Conservation (phyloP, 305 asterid species). For the Fraxinus albicans region DNA sequence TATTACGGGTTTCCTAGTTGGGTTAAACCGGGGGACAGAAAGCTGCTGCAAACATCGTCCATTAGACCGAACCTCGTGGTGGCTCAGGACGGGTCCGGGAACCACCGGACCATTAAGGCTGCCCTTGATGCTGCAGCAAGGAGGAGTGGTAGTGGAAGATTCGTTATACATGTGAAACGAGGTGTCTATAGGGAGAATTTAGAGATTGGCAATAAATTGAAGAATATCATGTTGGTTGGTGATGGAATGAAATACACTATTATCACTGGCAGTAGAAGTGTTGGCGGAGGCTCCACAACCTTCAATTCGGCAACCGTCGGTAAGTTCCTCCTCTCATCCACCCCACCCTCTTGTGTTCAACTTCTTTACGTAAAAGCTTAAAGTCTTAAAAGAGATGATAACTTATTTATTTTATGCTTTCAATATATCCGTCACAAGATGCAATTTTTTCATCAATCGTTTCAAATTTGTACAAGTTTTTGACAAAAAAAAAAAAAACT, state of each 20-base stretch:
- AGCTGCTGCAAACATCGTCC: conserved; percentile 45
- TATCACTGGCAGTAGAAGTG: conserved; percentile 81
- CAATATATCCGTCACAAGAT: background rate
- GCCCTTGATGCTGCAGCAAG: conserved; percentile 64
- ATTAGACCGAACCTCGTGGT: conserved; percentile 52
- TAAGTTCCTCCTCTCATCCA: conserved; percentile 29
- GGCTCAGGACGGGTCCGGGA: conserved; percentile 83
- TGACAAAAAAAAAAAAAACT: background rate
- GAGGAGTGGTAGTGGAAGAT: conserved; percentile 62
- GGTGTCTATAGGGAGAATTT: conserved; percentile 73
- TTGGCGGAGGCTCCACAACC: conserved; percentile 90
- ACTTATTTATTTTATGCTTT: background rate
- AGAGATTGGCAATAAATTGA: conserved; percentile 49
- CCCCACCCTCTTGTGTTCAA: background rate
- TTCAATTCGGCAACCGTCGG: conserved; percentile 81
- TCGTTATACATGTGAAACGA: conserved; percentile 53
- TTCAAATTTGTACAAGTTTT: background rate
- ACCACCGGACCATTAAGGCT: conserved; percentile 46
- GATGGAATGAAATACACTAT: conserved; percentile 65
- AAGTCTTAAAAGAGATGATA: background rate
- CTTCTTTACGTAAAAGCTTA: background rate
- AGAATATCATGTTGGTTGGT: conserved; percentile 73
- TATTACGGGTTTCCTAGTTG: conserved; percentile 55
- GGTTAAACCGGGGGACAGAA: conserved; percentile 52
- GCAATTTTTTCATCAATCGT: background rate